Conservation (phyloP, 2,329 filamentous ascomycete genomes). For the Colletotrichum spaethianum region DNA sequence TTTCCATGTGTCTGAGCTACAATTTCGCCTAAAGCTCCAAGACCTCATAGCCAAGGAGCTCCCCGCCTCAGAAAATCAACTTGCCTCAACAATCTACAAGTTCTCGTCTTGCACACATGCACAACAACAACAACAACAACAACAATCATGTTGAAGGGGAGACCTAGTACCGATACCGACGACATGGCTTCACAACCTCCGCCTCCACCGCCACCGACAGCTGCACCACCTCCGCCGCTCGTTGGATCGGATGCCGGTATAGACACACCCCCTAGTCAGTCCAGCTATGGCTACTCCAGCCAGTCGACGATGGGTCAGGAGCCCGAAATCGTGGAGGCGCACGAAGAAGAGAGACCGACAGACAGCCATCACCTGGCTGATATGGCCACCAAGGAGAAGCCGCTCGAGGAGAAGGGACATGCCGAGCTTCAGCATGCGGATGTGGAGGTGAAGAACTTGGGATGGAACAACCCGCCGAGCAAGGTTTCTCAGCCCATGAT, state of each 20-base stretch:
- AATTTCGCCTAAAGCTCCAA: neutral
- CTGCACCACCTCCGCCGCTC: neutral
- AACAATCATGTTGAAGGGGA: conserved; percentile 35
- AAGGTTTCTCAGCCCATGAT: conserved; percentile 73
- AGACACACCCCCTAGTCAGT: conserved; percentile 11
- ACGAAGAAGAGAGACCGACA: conserved; percentile 50
- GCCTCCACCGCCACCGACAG: neutral
- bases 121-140: neutral
- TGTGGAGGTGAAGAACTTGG: conserved; percentile 74
- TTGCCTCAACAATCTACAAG: neutral
- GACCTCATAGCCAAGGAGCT: conserved; percentile 7
- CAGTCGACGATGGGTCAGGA: conserved; percentile 43
- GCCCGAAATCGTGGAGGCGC: conserved; percentile 48
- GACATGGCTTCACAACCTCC: conserved; percentile 21
- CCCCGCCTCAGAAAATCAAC: neutral
- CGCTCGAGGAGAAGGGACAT: conserved; percentile 58
- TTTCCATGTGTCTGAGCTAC: conserved; percentile 12
- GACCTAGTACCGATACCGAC: conserved; percentile 5
- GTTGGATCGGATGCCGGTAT: neutral
- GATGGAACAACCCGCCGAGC: conserved; percentile 76
- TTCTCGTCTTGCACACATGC: neutral
- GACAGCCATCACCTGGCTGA: conserved; percentile 55
- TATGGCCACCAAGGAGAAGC: conserved; percentile 44
- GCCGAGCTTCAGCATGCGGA: conserved; percentile 64
- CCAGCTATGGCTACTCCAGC: conserved; percentile 28